phyloP scores from a whole-genome alignment of 139 green algal genomes.

The Limnomonas spitsbergensis region DNA sequence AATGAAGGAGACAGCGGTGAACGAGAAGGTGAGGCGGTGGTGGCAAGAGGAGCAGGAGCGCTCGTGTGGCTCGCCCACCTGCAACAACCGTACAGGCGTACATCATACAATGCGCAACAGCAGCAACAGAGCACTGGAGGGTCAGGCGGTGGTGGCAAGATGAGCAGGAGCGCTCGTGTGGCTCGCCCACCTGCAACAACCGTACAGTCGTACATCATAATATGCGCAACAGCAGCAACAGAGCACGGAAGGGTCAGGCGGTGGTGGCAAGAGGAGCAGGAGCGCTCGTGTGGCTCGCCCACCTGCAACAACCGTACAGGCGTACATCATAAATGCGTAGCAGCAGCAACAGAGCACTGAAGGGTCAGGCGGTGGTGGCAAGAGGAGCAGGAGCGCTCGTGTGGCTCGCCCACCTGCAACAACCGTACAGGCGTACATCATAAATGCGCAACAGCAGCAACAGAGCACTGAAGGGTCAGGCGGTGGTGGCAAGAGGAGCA shows the following conservation, averaged over 20 bases:
- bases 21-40: slow-evolving; percentile 20
- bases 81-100: background rate
- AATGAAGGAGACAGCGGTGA: slow-evolving; percentile 30
- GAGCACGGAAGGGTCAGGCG: slow-evolving; percentile 22
- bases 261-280: slow-evolving; percentile 37
- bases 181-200: slow-evolving; percentile 26
- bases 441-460: too few relatives aligned
- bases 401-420: slow-evolving; percentile 29
- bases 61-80: slow-evolving; percentile 32
- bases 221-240: too few relatives aligned
- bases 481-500: slow-evolving; percentile 37
- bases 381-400: slow-evolving; percentile 27
- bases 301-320: slow-evolving; percentile 13
- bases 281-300: slow-evolving; percentile 26
- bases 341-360: slow-evolving; percentile 9
- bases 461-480: slow-evolving; percentile 21
- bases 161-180: slow-evolving; percentile 28
- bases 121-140: slow-evolving; percentile 17
- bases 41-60: slow-evolving; percentile 38
- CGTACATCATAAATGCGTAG: background rate
- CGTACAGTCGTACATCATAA: background rate
- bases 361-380: slow-evolving; percentile 38
- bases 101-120: background rate
- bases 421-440: background rate
- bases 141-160: slow-evolving; percentile 34